Conservation (phyloP, 345 rosid species). For the Raphanus raphanistrum region DNA sequence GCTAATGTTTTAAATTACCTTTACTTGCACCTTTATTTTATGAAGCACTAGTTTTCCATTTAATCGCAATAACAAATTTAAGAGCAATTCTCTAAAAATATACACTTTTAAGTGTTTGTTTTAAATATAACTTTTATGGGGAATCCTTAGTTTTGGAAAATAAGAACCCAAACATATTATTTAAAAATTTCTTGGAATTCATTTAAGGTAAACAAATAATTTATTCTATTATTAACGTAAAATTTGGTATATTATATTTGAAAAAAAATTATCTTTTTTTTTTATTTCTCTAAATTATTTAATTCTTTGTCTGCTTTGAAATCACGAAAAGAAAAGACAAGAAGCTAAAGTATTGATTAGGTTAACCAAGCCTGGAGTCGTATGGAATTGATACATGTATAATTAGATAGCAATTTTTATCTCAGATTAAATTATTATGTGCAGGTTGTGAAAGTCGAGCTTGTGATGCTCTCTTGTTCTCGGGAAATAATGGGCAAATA, state of each 20-base stretch:
- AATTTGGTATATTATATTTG: not conserved
- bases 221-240: not conserved
- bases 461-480: conserved; percentile 8
- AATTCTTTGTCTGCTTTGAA: conserved; percentile 7
- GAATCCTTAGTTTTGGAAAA: not conserved
- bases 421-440: not conserved
- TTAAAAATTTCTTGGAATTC: not conserved
- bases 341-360: conserved; percentile 34
- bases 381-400: conserved; percentile 5
- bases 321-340: conserved; percentile 23
- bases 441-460: not conserved
- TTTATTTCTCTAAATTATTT: not conserved
- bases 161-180: not conserved
- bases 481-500: conserved; percentile 3
- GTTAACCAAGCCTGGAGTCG: conserved; percentile 16
- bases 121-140: not conserved
- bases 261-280: not conserved
- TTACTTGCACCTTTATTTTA: not conserved
- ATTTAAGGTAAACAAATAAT: not conserved
- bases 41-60: not conserved
- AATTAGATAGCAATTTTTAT: conserved; percentile 25
- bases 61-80: not conserved
- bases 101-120: not conserved
- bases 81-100: not conserved
- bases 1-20: not conserved